Evolutionary conservation across 2,329 filamentous ascomycete species (phyloP).

Genomic region (Escovopsis sp.): DNA sequence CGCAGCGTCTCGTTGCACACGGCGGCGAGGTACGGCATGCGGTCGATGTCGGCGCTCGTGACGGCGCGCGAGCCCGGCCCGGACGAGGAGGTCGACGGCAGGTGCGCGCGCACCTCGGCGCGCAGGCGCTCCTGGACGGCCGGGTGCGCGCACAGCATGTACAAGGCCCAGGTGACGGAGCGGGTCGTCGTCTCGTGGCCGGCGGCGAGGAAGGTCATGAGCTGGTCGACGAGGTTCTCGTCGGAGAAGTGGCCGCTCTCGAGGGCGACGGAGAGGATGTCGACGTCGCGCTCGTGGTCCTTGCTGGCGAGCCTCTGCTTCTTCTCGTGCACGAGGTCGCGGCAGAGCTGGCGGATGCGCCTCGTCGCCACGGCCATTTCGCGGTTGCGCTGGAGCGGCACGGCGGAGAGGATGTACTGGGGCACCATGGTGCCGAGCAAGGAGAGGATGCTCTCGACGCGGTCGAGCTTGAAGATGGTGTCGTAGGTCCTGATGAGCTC

Average conservation of each 20-base stretch:
- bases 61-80: constrained; percentile 7
- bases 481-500: constrained; percentile 44
- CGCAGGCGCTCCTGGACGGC: constrained; percentile 53
- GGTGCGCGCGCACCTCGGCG: constrained; percentile 46
- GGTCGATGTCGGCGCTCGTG: constrained; percentile 44
- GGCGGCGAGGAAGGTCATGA: constrained; percentile 81
- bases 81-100: constrained; percentile 34
- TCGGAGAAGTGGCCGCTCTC: constrained; percentile 62
- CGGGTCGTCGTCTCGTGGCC: constrained; percentile 69
- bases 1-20: constrained; percentile 67
- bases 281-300: constrained; percentile 36
- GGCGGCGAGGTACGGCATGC: constrained; percentile 65
- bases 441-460: constrained; percentile 38
- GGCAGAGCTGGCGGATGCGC: constrained; percentile 51
- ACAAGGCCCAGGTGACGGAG: constrained; percentile 61
- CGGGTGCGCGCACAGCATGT: constrained; percentile 52
- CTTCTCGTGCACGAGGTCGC: constrained; percentile 57
- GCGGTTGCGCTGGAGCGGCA: constrained; percentile 61
- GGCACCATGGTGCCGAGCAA: constrained; percentile 50
- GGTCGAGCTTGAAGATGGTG: constrained; percentile 37
- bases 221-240: constrained; percentile 70
- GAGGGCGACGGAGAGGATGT: constrained; percentile 71
- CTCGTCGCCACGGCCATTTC: constrained; percentile 41
- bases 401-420: constrained; percentile 38
- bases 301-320: constrained; percentile 36